phyloP scores from a whole-genome alignment of 495 filamentous ascomycete species.

The Annulohypoxylon moriforme region DNA sequence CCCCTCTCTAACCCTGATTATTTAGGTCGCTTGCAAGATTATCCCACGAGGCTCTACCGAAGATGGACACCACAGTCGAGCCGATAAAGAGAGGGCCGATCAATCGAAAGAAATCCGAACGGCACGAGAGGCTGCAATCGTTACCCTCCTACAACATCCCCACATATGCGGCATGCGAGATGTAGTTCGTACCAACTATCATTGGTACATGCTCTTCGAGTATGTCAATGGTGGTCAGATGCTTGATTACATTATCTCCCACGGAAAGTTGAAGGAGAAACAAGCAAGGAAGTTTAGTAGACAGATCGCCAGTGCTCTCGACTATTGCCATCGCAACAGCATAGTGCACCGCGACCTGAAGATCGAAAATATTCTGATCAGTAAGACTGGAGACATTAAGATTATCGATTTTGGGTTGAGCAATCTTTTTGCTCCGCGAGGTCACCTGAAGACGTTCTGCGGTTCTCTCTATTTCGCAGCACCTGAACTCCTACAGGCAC shows the following conservation, averaged over 20 bases:
- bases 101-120: slow-evolving; percentile 97
- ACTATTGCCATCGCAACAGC: slow-evolving; percentile 98
- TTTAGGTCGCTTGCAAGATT: slow-evolving; percentile 94
- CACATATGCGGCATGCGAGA: slow-evolving; percentile 98
- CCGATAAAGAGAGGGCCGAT: slow-evolving; percentile 87
- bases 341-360: slow-evolving; percentile 98
- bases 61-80: slow-evolving; percentile 75
- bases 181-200: slow-evolving; percentile 92
- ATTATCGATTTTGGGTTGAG: slow-evolving; percentile 99
- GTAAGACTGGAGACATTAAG: slow-evolving; percentile 99
- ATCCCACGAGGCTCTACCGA: slow-evolving; percentile 89
- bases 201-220: slow-evolving; percentile 99
- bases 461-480: slow-evolving; percentile 98
- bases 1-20: slow-evolving; percentile 24
- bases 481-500: slow-evolving; percentile 92
- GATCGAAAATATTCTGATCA: slow-evolving; percentile 99
- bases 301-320: slow-evolving; percentile 97
- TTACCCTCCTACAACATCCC: slow-evolving; percentile 92
- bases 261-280: slow-evolving; percentile 97
- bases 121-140: slow-evolving; percentile 95
- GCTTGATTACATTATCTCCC: slow-evolving; percentile 99
- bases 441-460: slow-evolving; percentile 95
- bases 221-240: slow-evolving; percentile 99
- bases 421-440: slow-evolving; percentile 91
- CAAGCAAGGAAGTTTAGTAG: slow-evolving; percentile 97